Base-by-base conservation (phyloP, 352 stramenopile species). In the Pilasporangium apinafurcum region DNA sequence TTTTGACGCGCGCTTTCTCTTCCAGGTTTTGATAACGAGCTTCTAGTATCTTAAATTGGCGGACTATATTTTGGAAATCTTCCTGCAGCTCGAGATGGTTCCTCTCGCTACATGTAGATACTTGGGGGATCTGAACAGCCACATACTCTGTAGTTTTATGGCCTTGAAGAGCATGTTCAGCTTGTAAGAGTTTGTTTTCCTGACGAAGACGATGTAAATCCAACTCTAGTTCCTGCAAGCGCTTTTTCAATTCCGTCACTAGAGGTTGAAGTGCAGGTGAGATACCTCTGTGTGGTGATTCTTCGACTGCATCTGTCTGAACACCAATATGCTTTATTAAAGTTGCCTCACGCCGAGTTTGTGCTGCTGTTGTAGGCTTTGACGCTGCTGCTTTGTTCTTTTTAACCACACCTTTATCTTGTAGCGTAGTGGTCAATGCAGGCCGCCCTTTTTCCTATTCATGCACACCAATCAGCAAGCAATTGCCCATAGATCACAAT, bases 161-260 rank as follows among this genome's bases (percentile, higher is more conserved):
- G 14, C 25, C 4, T 30, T 27, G 4, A 21, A 48, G 29, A 32
- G 34, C 24, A 22, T 40, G 26, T 34, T 80, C 68, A 0, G 14
- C 20, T 2, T 64, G 61, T 24, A 87, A 46, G 20, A 83, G 44
- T 25, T 75, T 59, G 32, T 87, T 87, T 44, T 87, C 68, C 21
- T 73, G 52, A 1, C 45, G 55, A 8, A 87, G 46, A 4, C 71
- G 56, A 12, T 56, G 51, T 13, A 87, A 29, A 33, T 78, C 64
- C 10, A 78, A 37, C 24, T 82, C 70, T 12, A 87, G 35, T 6
- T 68, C 45, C 8, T 18, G 10, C 16, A 87, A 47, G 22, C 73
- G 60, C 3, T 47, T 38, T 39, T 79, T 79, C 1, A 83, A 48
- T 24, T 65, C 36, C 17, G 44, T 33, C 13, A 84, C 32, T 8